These are phyloP conservation scores for Mycena haematopus DNA, from an alignment of 768 basidiomycete species.

Conservation along the genomic window DNA sequence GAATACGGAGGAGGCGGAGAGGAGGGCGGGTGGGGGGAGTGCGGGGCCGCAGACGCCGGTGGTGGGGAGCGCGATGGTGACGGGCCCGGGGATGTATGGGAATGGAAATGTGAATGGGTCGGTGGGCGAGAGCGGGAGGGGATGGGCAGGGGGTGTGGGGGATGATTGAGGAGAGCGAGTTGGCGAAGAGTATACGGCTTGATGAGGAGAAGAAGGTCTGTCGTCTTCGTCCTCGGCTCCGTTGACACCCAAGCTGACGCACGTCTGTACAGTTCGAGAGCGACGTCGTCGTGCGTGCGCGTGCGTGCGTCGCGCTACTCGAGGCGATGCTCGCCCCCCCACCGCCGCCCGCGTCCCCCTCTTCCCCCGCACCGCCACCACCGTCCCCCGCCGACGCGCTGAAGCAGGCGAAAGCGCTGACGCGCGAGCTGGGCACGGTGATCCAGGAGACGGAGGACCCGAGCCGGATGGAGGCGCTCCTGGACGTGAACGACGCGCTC, in stretches of 20 bases:
- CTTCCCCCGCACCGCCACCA: constrained; percentile 9
- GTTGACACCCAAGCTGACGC: not conserved
- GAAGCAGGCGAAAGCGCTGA: constrained; percentile 56
- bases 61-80: constrained; percentile 19
- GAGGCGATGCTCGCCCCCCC: constrained; percentile 36
- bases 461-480: constrained; percentile 66
- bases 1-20: constrained; percentile 90
- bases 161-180: constrained; percentile 85
- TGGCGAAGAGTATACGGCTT: constrained; percentile 72
- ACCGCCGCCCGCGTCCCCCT: not conserved
- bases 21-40: constrained; percentile 27
- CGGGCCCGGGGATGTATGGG: constrained; percentile 1
- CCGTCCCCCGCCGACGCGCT: constrained; percentile 45
- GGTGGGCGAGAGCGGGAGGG: constrained; percentile 59
- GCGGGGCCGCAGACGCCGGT: constrained; percentile 6
- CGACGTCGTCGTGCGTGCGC: constrained; percentile 56
- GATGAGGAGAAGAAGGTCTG: constrained; percentile 61
- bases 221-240: not conserved
- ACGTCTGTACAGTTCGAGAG: constrained; percentile 45
- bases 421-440: constrained; percentile 55
- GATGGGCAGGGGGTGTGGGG: constrained; percentile 78
- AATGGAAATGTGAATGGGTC: constrained; percentile 14
- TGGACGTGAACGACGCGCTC: constrained; percentile 76
- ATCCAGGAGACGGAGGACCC: constrained; percentile 67
- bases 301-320: constrained; percentile 47